Conservation (phyloP, 495 filamentous ascomycete species). For the Achaetomiella virescens region DNA sequence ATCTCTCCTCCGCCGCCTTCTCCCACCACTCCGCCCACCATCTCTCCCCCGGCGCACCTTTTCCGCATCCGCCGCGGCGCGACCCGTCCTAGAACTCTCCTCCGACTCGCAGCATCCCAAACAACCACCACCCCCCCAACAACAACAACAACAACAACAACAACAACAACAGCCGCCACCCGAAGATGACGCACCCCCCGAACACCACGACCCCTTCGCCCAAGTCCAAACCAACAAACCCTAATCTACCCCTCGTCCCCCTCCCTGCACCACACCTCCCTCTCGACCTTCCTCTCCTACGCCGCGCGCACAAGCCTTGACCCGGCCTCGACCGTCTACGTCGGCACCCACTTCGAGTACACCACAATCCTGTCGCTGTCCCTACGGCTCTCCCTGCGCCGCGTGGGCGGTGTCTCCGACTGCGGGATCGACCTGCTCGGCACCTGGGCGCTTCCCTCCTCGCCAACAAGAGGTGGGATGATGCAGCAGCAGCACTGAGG, state of each 20-base stretch:
- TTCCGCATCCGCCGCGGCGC: neutral
- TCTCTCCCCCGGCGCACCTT: neutral
- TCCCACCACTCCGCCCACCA: neutral
- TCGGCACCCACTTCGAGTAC: constrained; percentile 69
- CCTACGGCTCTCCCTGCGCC: constrained; percentile 61
- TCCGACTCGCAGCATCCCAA: neutral
- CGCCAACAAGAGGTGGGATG: too few relatives aligned
- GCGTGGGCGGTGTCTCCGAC: constrained; percentile 70
- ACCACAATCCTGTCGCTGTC: constrained; percentile 58
- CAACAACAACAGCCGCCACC: neutral
- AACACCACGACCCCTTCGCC: neutral
- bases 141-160: constrained; percentile 1
- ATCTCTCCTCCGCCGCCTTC: neutral
- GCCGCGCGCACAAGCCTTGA: constrained; percentile 51
- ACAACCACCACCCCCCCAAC: neutral
- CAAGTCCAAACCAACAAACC: neutral
- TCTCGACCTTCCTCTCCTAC: constrained; percentile 67
- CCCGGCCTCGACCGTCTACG: constrained; percentile 46
- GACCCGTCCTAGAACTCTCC: neutral
- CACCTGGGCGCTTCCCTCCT: constrained; percentile 54
- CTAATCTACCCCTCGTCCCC: constrained; percentile 40
- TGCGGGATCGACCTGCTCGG: constrained; percentile 80
- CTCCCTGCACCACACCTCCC: constrained; percentile 55
- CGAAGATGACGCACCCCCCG: neutral
- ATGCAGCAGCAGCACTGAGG: constrained; percentile 45